Evolutionary conservation across 129 eudicot species (phyloP).

Genomic region (Lactuca sativa): DNA sequence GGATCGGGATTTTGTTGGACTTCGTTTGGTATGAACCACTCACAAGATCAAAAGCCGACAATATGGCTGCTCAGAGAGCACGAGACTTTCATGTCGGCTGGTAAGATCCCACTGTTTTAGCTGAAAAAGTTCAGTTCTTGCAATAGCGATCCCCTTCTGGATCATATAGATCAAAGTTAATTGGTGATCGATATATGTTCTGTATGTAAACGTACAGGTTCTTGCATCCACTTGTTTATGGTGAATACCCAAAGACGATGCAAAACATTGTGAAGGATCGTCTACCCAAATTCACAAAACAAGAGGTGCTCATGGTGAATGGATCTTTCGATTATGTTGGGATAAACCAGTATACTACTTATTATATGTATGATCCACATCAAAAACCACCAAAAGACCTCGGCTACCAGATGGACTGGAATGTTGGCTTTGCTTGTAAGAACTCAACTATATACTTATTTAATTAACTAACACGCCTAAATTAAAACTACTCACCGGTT

Average conservation of each 20-base stretch:
- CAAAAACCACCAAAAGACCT: conserved; percentile 38
- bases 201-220: conserved; percentile 44
- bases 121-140: not conserved
- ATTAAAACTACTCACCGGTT: not conserved
- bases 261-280: conserved; percentile 72
- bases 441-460: not conserved
- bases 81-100: conserved; percentile 92
- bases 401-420: conserved; percentile 89
- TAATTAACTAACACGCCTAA: no score
- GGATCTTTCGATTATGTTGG: conserved; percentile 87
- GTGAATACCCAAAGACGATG: conserved; percentile 89
- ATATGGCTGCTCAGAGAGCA: conserved; percentile 88
- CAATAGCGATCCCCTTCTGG: not conserved
- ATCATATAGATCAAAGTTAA: not conserved
- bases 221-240: conserved; percentile 82
- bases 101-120: conserved; percentile 32
- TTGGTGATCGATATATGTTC: not conserved
- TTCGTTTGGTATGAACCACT: conserved; percentile 94
- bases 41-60: conserved; percentile 61
- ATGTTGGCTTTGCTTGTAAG: conserved; percentile 83
- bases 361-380: conserved; percentile 64
- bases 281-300: conserved; percentile 71
- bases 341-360: conserved; percentile 88
- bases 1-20: conserved; percentile 82
- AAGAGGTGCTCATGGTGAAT: conserved; percentile 74